A percentile compares a stretch with the other conserved stretches of the same genome.
These are phyloP conservation scores for Hemisphaericaspora xylanilytica DNA, from an alignment of 1,139 yeast species.

Conservation along the genomic window DNA sequence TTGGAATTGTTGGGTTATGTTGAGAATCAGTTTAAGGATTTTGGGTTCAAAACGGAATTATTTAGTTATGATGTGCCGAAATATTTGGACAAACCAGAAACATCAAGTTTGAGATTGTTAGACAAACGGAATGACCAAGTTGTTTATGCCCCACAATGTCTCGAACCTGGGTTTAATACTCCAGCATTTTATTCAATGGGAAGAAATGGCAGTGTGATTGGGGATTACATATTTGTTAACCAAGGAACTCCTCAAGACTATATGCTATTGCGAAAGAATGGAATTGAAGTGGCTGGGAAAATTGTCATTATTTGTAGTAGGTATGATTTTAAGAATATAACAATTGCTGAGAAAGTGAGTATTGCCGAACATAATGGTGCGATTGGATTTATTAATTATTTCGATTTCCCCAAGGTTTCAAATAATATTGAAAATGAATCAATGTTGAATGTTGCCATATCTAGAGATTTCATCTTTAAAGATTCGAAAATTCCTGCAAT, in stretches of 20 bases:
- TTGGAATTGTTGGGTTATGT: conserved; percentile 26
- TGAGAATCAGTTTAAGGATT: conserved; percentile 23
- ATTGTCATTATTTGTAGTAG: conserved; percentile 30
- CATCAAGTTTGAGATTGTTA: conserved; percentile 23
- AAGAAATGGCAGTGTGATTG: conserved; percentile 24
- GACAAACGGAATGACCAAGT: conserved; percentile 21
- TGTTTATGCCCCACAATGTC: conserved; percentile 26
- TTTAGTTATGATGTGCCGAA: conserved; percentile 19
- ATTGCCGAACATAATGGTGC: conserved; percentile 32
- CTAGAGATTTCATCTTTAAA: conserved; percentile 11
- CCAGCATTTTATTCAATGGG: conserved; percentile 41
- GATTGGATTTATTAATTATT: conserved; percentile 28
- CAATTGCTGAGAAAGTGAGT: conserved; percentile 26
- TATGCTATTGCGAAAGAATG: conserved; percentile 18
- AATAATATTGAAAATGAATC: conserved; percentile 7
- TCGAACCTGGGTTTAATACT: conserved; percentile 29
- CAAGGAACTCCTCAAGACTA: conserved; percentile 33
- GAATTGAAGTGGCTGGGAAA: conserved; percentile 22
- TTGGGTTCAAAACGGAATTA: conserved; percentile 27
- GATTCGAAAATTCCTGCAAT: conserved; percentile 28
- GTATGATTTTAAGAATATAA: conserved; percentile 9
- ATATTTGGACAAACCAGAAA: conserved; percentile 23
- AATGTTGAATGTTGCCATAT: conserved; percentile 9
- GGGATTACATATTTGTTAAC: conserved; percentile 31
- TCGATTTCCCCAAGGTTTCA: conserved; percentile 14